Base-by-base conservation (phyloP, 2,329 filamentous ascomycete species). In the Fusarium lyarnte region DNA sequence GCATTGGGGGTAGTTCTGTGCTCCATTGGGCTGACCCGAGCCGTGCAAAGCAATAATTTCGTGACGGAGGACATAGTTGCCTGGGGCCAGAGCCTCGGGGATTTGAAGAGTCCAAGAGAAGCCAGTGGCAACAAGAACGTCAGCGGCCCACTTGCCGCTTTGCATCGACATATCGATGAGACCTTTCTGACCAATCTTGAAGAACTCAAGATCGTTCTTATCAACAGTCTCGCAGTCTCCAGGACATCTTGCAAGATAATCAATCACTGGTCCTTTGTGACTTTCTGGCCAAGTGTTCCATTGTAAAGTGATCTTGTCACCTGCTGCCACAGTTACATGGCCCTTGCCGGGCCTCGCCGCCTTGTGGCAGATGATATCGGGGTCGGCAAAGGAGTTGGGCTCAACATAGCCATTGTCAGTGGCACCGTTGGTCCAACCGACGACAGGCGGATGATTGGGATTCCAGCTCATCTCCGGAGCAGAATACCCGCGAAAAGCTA, bases 171-270 rank as follows among this genome's bases (percentile, higher is more conserved):
- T 84, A 49, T 78, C 72, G 63, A 87, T 81, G 31, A 89, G 83
- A 63, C 90, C 90, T 38, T 79, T 83, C 62, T 85, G 85, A 42
- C 87, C 85, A 65, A 92, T 91, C 85, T 92, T 92, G 85, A 90
- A 88, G 80, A 87, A 92, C 71, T 87, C 80, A 35, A 91, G 84
- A 9, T 81, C 77, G 5, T 79, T 81, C 79, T 89, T 87, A 79
- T 88, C 85, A 62, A 86, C 87, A 2, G 79, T 78, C 41, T 86
- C 82, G 79, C 88, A 91, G 78, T 89, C 85, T 27, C 86, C 88
- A 38, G 84, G 82, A 81, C 88, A 90, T 74, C 85, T 85, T 61
- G 90, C 90, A 21, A 92, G 82, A 82, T 92, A 92, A 79, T 87
- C 87, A 70, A 92, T 85, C 74, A 92, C 86, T 13, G 90, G 90